Conservation (phyloP, 163 green algal species). For the Trebouxia gelatinosa region DNA sequence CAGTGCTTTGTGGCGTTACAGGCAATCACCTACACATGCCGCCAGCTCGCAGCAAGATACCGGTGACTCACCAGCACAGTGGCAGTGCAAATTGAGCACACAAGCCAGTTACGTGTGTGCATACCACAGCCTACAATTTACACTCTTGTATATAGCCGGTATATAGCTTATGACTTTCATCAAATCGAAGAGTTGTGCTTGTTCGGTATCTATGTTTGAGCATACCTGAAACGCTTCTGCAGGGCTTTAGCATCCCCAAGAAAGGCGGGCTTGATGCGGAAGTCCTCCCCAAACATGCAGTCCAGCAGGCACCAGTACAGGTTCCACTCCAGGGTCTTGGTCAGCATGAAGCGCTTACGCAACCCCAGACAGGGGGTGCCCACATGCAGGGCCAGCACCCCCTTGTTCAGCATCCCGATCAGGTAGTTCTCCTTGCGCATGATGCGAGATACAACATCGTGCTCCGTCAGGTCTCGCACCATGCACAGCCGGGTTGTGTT, state of each 20-base stretch:
- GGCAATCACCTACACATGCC: too few relatives aligned
- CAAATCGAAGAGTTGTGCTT: too few relatives aligned
- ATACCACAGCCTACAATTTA: too few relatives aligned
- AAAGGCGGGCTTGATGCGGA: constrained; percentile 62
- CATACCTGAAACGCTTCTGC: constrained; percentile 45
- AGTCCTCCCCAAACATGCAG: constrained; percentile 87
- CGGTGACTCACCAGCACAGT: too few relatives aligned
- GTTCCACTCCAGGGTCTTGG: constrained; percentile 96
- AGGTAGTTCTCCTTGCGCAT: constrained; percentile 96
- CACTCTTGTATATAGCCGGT: too few relatives aligned
- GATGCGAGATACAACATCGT: constrained; percentile 85
- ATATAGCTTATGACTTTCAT: too few relatives aligned
- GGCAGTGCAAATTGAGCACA: too few relatives aligned
- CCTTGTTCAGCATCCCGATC: constrained; percentile 85
- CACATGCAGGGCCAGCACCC: constrained; percentile 73
- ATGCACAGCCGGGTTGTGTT: constrained; percentile 74
- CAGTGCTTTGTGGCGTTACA: too few relatives aligned
- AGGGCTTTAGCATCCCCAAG: constrained; percentile 47
- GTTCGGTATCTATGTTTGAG: too few relatives aligned
- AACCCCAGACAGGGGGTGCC: constrained; percentile 48
- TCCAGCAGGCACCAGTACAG: constrained; percentile 86
- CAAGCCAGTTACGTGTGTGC: too few relatives aligned
- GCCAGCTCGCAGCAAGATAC: too few relatives aligned
- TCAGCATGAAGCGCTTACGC: constrained; percentile 74
- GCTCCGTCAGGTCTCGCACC: constrained; percentile 72